Percentiles rank a stretch among this genome's conserved stretches.
Evolutionary conservation across 2,329 filamentous ascomycete genomes (phyloP).

Genomic region (Thelonectria blattea): DNA sequence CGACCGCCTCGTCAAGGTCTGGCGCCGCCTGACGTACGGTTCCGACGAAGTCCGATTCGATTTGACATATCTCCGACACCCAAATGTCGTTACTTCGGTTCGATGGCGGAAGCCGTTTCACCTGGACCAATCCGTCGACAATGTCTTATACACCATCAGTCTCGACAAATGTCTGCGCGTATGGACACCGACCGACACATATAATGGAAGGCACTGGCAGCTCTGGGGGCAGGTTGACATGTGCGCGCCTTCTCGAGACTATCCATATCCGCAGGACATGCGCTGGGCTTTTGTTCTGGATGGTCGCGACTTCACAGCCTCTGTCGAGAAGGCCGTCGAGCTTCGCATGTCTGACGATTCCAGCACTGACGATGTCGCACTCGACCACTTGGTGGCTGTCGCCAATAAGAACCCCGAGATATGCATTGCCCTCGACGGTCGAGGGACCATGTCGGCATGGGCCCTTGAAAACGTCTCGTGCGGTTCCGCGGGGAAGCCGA

Average conservation of each 20-base stretch:
- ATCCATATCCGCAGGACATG: slow-evolving; percentile 28
- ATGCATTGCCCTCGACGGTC: slow-evolving; percentile 82
- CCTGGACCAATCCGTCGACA: slow-evolving; percentile 78
- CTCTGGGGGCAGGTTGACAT: slow-evolving; percentile 85
- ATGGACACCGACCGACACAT: slow-evolving; percentile 79
- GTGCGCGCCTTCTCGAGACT: slow-evolving; percentile 67
- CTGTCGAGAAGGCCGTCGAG: slow-evolving; percentile 78
- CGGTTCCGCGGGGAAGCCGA: slow-evolving; percentile 67
- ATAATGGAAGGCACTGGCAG: slow-evolving; percentile 73
- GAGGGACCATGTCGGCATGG: slow-evolving; percentile 89
- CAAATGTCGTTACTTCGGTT: slow-evolving; percentile 76
- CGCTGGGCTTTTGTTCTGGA: slow-evolving; percentile 77
- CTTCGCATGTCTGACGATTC: slow-evolving; percentile 58
- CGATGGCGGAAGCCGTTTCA: slow-evolving; percentile 86
- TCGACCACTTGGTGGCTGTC: slow-evolving; percentile 85
- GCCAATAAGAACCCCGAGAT: slow-evolving; percentile 87
- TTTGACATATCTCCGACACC: slow-evolving; percentile 87
- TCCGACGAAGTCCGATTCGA: slow-evolving; percentile 86
- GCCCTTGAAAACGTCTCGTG: slow-evolving; percentile 85
- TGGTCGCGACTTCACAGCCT: slow-evolving; percentile 77
- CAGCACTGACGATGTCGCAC: slow-evolving; percentile 70
- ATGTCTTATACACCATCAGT: slow-evolving; percentile 89
- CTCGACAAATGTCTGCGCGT: slow-evolving; percentile 80
- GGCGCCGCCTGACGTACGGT: slow-evolving; percentile 86
- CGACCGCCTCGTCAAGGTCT: slow-evolving; percentile 89